Base-by-base conservation (phyloP, 345 rosid species). In the Eucalyptus virginea region DNA sequence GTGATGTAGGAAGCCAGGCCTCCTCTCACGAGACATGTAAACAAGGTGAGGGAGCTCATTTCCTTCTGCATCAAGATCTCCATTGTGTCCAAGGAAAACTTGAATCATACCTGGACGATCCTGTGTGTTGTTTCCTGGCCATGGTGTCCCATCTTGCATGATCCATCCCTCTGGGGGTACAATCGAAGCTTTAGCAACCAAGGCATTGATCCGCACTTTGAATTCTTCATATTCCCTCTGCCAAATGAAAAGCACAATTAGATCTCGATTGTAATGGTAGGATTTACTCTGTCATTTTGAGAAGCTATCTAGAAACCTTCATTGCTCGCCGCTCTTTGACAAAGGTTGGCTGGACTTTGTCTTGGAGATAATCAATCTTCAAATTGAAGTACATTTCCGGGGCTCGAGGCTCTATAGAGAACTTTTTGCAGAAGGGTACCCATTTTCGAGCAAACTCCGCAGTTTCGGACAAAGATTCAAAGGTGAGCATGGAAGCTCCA, bases 81-180 rank as follows among this genome's bases (percentile, higher is more conserved):
- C 99, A 60, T 94, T 97, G 91, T 93, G 96, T 86, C 99, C 99
- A 28, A 97, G 96, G 89, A 95, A 97, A 87, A 95, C 98, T 92
- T 97, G 96, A 93, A 97, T 98, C 99, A 98, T 97, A 52, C 99
- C 99, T 13, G 99, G 99, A 30, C 96, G 99, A 92, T 98, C 99
- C 92, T 92, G 97, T 32, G 99, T 98, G 90, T 98, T 98, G 95
- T 98, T 98, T 89, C 99, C 99, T 24, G 99, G 99, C 99, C 99
- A 98, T 83, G 98, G 99, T 21, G 99, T 97, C 81, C 99, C 99
- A 92, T 98, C 99, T 92, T 94, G 99, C 98, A 98, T 98, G 92
- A 95, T 96, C 98, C 98, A 98, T 40, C 99, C 99, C 89, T 95
- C 99, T 65, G 93, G 88, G 26, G 99, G 99, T 90, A 94, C 96